Conservation (phyloP, 257 asterid species). For the Linderniella brevidens region DNA sequence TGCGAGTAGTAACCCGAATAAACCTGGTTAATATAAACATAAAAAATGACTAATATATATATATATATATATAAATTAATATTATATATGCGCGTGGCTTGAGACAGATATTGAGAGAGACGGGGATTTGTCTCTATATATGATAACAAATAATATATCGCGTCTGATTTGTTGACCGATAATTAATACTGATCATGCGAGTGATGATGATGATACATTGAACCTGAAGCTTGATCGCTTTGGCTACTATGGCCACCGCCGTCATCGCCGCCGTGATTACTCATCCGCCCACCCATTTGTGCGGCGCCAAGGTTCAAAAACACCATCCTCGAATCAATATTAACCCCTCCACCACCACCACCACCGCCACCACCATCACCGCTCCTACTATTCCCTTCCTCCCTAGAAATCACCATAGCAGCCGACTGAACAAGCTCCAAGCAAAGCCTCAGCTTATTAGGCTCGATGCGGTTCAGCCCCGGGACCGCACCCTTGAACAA, state of each 20-base stretch:
- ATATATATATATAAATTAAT: background rate
- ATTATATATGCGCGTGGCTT: background rate
- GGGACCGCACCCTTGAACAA: conserved; percentile 81
- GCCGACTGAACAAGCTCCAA: conserved; percentile 88
- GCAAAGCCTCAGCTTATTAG: conserved; percentile 75
- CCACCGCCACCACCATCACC: conserved; percentile 15
- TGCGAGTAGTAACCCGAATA: too few species aligned
- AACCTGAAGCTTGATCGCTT: conserved; percentile 38
- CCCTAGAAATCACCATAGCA: conserved; percentile 82
- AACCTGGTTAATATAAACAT: too few species aligned
- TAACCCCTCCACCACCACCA: conserved; percentile 18
- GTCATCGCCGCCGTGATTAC: conserved; percentile 33
- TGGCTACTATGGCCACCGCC: conserved; percentile 28
- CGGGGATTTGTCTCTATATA: background rate
- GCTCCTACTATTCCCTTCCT: conserved; percentile 46
- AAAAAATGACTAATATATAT: too few species aligned
- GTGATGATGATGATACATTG: conserved; percentile 57
- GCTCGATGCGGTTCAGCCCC: conserved; percentile 64
- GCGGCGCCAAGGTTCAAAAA: conserved; percentile 71
- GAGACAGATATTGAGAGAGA: conserved; percentile 8
- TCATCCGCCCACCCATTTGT: too few species aligned
- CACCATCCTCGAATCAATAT: conserved; percentile 35
- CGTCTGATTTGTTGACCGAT: too few species aligned
- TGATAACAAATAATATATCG: background rate
- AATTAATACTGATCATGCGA: conserved; percentile 41